Base-by-base conservation (phyloP, 768 basidiomycete species). In the Hortiboletus flavorubellus region DNA sequence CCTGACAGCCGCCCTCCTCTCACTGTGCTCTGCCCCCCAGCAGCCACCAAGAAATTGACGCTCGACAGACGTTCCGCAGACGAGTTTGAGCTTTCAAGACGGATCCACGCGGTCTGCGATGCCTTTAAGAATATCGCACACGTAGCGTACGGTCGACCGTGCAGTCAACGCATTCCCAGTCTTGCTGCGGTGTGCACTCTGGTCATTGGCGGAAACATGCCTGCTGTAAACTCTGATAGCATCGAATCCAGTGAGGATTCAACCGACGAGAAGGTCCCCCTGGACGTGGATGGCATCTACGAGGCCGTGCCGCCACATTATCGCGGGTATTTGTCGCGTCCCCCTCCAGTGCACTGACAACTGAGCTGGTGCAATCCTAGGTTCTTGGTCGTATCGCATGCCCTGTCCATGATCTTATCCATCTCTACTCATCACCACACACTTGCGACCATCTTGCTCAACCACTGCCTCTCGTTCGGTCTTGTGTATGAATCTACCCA, bases 81-180 rank as follows among this genome's bases (percentile, higher is more conserved):
- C 33, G 73, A 68, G 21, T 61, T 76, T 37, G 76, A 80, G 50
- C 69, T 82, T 31, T 76, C 81, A 9, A 73, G 73, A 37, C 75
- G 70, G 31, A 75, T 84, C 9, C 75, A 82, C 62, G 79, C 79
- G 14, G 74, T 86, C 15, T 73, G 80, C n/a, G 80, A 80, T 56
- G 77, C 78, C 49, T 86, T 83, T 68, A 74, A 72, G 46, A 80
- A 82, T 52, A 64, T 85, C 42, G 70, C 79, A 4, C 60, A 77
- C 35, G 77, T 74, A 31, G 73, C 74, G 10, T 67, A 63, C 21
- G 67, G 58, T 52, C 53, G 44, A 26, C 37, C 43, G 51, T 52
- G 46, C 39, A 34, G 26, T 40, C 60, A 59, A 46, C 61, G 62
- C 33, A 62, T 76, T 14, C 70, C 72, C 23, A 69, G 74, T 49